Evolutionary conservation across 2,329 filamentous ascomycete genomes (phyloP).

Genomic region (Penicillium hordei): DNA sequence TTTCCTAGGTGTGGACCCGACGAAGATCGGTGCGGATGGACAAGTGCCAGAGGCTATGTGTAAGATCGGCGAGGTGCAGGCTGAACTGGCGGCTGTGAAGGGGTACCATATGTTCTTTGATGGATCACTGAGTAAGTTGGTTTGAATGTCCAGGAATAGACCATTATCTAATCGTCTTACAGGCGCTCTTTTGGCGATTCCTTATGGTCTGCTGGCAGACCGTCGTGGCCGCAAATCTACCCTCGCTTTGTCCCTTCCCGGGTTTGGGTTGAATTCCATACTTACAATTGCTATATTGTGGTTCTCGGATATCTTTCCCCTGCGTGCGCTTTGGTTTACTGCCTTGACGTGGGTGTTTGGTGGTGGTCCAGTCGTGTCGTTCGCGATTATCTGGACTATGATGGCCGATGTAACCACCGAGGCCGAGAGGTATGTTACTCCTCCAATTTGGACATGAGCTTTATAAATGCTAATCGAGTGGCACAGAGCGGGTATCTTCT

Average conservation of each 20-base stretch:
- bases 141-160: too few species aligned
- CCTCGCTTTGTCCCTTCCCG: constrained; percentile 45
- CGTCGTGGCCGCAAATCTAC: constrained; percentile 49
- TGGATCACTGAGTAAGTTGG: constrained; percentile 38
- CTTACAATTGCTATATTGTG: constrained; percentile 37
- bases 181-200: constrained; percentile 50
- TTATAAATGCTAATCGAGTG: constrained; percentile 17
- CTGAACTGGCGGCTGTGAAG: constrained; percentile 52
- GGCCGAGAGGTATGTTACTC: constrained; percentile 39
- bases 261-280: constrained; percentile 39
- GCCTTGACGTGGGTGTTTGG: constrained; percentile 48
- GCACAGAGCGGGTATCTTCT: constrained; percentile 42
- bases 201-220: constrained; percentile 52
- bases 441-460: constrained; percentile 2
- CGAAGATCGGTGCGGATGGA: constrained; percentile 44
- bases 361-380: constrained; percentile 49
- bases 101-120: constrained; percentile 53
- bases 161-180: constrained; percentile 20
- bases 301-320: constrained; percentile 44
- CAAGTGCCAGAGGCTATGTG: constrained; percentile 50
- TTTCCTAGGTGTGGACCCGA: constrained; percentile 44
- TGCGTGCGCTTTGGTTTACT: constrained; percentile 51
- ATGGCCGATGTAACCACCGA: constrained; percentile 52
- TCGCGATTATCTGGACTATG: constrained; percentile 52
- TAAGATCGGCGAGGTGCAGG: constrained; percentile 51